phyloP scores from a whole-genome alignment of 768 basidiomycete genomes.

The Phlebiopsis gigantea region DNA sequence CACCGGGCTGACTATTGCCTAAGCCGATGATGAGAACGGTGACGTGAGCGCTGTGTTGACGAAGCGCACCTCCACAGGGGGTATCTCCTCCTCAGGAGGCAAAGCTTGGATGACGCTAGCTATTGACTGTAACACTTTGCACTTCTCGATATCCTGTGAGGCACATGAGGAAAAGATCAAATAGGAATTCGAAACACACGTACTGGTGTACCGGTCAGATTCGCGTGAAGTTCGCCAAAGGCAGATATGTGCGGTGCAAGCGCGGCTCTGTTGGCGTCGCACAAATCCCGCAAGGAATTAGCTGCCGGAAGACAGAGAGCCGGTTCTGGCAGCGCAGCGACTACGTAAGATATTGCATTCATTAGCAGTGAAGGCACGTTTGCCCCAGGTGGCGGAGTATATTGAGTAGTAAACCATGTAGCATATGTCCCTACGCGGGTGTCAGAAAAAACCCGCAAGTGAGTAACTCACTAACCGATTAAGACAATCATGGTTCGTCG shows the following conservation, averaged over 20 bases:
- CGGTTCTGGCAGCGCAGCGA: conserved; percentile 62
- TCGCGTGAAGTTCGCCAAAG: conserved; percentile 80
- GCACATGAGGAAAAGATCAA: not conserved
- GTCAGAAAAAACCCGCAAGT: not conserved
- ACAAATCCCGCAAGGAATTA: conserved; percentile 77
- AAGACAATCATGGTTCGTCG: conserved; percentile 69
- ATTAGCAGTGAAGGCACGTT: conserved; percentile 45
- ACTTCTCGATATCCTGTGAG: conserved; percentile 72
- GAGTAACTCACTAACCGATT: conserved; percentile 49
- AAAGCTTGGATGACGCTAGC: conserved; percentile 91
- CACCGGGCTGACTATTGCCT: conserved; percentile 76
- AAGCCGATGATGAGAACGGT: conserved; percentile 4
- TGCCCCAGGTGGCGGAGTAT: conserved; percentile 21
- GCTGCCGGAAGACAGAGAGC: conserved; percentile 68
- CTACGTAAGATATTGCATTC: conserved; percentile 63
- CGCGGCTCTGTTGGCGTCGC: conserved; percentile 84
- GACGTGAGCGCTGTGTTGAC: too few species aligned
- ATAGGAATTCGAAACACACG: not conserved
- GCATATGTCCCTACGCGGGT: conserved; percentile 56
- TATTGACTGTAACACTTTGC: conserved; percentile 88
- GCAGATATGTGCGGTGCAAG: conserved; percentile 80
- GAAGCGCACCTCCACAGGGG: conserved; percentile 71
- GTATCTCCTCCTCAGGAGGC: conserved; percentile 70
- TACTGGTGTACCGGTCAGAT: conserved; percentile 70
- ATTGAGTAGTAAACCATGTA: conserved; percentile 69